These are phyloP conservation scores for Apiotrichum porosum DNA, from an alignment of 1,284 basidiomycete species.

Conservation along the genomic window DNA sequence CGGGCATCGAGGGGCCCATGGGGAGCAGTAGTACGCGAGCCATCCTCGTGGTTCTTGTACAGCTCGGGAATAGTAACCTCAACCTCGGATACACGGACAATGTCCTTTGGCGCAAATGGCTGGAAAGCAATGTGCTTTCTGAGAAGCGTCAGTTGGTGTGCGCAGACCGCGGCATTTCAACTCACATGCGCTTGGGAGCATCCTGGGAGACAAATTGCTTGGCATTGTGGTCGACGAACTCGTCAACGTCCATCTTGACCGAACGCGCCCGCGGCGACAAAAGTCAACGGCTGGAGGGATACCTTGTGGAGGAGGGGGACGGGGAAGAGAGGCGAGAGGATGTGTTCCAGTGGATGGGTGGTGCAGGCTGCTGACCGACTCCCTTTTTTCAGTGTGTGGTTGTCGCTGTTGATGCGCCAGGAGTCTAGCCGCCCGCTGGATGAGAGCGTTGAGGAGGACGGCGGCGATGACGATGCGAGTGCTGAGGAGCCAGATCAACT, in stretches of 20 bases:
- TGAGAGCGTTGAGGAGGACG: too few relatives aligned
- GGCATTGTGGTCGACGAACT: slow-evolving; percentile 33
- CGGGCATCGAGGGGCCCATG: slow-evolving; percentile 86
- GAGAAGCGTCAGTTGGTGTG: slow-evolving; percentile 5
- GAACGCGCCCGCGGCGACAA: neutral
- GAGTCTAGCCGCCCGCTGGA: too few relatives aligned
- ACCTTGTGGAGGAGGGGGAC: neutral
- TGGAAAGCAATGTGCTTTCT: slow-evolving; percentile 94
- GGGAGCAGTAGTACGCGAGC: slow-evolving; percentile 64
- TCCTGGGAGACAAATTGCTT: slow-evolving; percentile 83
- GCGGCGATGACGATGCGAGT: neutral
- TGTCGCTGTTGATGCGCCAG: neutral
- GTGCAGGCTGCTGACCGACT: neutral
- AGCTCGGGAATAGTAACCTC: slow-evolving; percentile 87
- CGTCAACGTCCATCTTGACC: slow-evolving; percentile 18
- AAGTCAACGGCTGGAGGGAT: too few relatives aligned
- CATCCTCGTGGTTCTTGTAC: slow-evolving; percentile 59
- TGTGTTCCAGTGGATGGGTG: too few relatives aligned
- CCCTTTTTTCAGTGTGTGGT: neutral
- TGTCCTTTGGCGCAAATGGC: slow-evolving; percentile 83
- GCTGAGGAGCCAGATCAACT: neutral
- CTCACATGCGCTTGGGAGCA: slow-evolving; percentile 87
- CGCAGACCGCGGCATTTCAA: slow-evolving; percentile 10
- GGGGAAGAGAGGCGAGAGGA: neutral
- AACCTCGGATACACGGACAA: slow-evolving; percentile 88